A percentile compares a stretch with the other conserved stretches of the same genome.
These are phyloP conservation scores for Coemansia sp. DNA, from an alignment of 192 early-diverging fungal genomes.

Conservation along the genomic window DNA sequence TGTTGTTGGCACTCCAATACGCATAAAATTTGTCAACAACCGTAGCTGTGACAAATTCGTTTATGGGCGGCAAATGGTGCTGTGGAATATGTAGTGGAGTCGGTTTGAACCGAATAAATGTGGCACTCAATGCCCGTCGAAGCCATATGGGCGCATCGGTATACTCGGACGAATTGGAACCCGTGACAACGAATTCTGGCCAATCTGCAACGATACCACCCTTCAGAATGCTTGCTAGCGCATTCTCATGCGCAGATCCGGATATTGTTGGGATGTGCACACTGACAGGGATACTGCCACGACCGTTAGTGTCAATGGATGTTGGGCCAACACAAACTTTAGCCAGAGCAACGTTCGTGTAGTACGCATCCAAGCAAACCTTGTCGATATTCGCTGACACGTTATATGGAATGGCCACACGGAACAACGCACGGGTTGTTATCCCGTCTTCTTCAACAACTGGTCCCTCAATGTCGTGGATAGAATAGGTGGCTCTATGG, in stretches of 20 bases:
- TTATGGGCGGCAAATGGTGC: conserved; percentile 3
- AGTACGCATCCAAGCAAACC: conserved; percentile 23
- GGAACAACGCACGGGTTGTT: conserved; percentile 17
- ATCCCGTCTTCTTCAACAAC: conserved; percentile 20
- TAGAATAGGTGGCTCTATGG: conserved; percentile 11
- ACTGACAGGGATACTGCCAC: conserved; percentile 6
- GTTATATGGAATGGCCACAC: conserved; percentile 7
- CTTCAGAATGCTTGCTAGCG: conserved; percentile 21
- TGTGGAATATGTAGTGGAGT: conserved; percentile 5
- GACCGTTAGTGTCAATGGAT: not conserved
- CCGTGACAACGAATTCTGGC: conserved; percentile 15
- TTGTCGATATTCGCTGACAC: conserved; percentile 29
- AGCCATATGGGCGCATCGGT: conserved; percentile 29
- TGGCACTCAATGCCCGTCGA: conserved; percentile 19
- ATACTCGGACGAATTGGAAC: conserved; percentile 17
- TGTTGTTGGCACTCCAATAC: conserved; percentile 39
- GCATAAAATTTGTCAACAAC: conserved; percentile 34
- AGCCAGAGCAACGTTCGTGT: conserved; percentile 22
- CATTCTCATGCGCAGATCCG: conserved; percentile 18
- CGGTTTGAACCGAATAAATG: conserved; percentile 9
- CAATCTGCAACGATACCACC: conserved; percentile 10
- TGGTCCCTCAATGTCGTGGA: conserved; percentile 23
- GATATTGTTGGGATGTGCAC: conserved; percentile 23
- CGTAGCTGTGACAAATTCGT: conserved; percentile 19
- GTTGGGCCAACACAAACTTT: conserved; percentile 23